These are phyloP conservation scores for Carex pumila DNA, from an alignment of 176 grass and related monocot genomes.

Conservation along the genomic window DNA sequence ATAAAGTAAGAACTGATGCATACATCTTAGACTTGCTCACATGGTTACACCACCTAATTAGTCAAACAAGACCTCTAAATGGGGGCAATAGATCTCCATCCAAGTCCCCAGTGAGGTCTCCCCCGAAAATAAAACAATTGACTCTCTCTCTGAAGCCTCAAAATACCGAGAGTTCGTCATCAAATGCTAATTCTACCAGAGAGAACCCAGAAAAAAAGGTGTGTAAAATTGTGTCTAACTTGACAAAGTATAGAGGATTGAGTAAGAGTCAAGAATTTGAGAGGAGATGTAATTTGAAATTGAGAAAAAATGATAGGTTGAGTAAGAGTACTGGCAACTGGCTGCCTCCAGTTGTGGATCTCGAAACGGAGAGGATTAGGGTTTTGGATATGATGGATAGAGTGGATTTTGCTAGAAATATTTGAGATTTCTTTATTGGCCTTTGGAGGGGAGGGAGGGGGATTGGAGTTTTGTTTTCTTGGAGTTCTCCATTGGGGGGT, in stretches of 20 bases:
- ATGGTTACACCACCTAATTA: constrained; percentile 78
- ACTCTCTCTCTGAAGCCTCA: neutral
- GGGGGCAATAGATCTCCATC: constrained; percentile 27
- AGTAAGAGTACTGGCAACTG: constrained; percentile 17
- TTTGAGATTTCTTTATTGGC: neutral
- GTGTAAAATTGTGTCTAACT: neutral
- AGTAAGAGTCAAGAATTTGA: constrained; percentile 25
- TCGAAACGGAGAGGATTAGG: constrained; percentile 9
- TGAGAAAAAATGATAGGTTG: constrained; percentile 20
- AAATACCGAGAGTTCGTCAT: neutral
- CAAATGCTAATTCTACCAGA: neutral
- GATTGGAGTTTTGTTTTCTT: constrained; percentile 5
- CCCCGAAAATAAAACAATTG: constrained; percentile 10
- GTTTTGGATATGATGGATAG: constrained; percentile 28
- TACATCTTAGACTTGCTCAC: constrained; percentile 68
- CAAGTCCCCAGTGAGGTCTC: constrained; percentile 34
- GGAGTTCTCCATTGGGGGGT: neutral
- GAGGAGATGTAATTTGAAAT: neutral
- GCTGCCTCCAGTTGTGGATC: neutral
- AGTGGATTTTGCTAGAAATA: constrained; percentile 20
- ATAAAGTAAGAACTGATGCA: constrained; percentile 51
- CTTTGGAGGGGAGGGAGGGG: neutral
- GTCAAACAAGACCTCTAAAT: constrained; percentile 32
- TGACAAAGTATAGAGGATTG: neutral
- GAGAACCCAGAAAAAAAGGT: constrained; percentile 17